A percentile compares a stretch with the other conserved stretches of the same genome.
phyloP scores from a whole-genome alignment of 768 basidiomycete species.

The Kwoniella mangroviensis region DNA sequence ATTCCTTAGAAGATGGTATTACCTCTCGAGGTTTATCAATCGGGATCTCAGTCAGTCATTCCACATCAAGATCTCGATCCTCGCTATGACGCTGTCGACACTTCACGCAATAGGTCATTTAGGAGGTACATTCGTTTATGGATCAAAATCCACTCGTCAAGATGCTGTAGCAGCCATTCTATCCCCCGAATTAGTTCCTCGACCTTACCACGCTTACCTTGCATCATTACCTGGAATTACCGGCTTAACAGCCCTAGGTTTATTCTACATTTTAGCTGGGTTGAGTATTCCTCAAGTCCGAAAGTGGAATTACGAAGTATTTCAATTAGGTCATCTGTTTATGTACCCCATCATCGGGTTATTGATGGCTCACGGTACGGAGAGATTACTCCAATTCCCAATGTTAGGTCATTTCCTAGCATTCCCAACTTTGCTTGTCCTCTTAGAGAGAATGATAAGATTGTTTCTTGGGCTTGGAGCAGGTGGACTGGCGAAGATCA shows the following conservation, averaged over 20 bases:
- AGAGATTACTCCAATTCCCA: conserved; percentile 28
- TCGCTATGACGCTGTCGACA: conserved; percentile 28
- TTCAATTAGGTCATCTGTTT: conserved; percentile 36
- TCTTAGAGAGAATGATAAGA: conserved; percentile 27
- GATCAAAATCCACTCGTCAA: conserved; percentile 10
- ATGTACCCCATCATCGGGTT: conserved; percentile 42
- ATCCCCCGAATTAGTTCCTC: conserved; percentile 16
- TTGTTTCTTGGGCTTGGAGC: conserved; percentile 25
- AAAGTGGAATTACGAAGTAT: conserved; percentile 35
- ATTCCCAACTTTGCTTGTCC: conserved; percentile 33
- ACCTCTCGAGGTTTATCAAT: conserved; percentile 33
- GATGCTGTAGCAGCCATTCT: conserved; percentile 21
- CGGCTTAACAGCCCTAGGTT: conserved; percentile 27
- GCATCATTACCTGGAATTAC: conserved; percentile 23
- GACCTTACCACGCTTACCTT: conserved; percentile 28
- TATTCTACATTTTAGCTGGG: conserved; percentile 28
- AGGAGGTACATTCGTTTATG: conserved; percentile 32
- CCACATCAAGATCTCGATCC: conserved; percentile 31
- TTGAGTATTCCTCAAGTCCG: conserved; percentile 27
- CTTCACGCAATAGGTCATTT: conserved; percentile 38
- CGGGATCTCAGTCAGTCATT: conserved; percentile 38
- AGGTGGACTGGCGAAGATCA: conserved; percentile 20
- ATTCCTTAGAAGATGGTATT: conserved; percentile 30
- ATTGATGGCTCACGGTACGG: conserved; percentile 34
- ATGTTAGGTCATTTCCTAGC: conserved; percentile 42